These are phyloP conservation scores for Zangia roseola DNA, from an alignment of 768 basidiomycete species.

Conservation along the genomic window DNA sequence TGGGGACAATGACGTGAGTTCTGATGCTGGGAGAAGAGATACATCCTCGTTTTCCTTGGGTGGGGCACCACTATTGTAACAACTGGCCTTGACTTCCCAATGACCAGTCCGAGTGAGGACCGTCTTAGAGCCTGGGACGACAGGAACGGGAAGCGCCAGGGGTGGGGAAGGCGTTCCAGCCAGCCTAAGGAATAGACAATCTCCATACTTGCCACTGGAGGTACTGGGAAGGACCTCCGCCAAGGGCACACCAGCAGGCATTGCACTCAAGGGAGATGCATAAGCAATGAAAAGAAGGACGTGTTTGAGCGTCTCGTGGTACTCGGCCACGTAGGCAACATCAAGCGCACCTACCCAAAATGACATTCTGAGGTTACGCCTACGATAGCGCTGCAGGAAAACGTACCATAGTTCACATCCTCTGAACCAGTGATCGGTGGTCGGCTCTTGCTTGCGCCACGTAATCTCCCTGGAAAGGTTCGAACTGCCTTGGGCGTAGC, in stretches of 20 bases:
- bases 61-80: constrained; percentile 25
- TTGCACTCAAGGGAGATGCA: constrained; percentile 7
- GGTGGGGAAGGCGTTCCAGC: constrained; percentile 56
- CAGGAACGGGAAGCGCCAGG: constrained; percentile 55
- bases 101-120: constrained; percentile 55
- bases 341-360: constrained; percentile 31
- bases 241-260: constrained; percentile 46
- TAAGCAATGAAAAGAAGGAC: constrained; percentile 69
- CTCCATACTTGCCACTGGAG: constrained; percentile 40
- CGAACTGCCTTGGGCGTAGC: constrained; percentile 13
- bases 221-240: constrained; percentile 62
- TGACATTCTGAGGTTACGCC: not conserved
- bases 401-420: constrained; percentile 18
- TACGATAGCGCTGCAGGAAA: not conserved
- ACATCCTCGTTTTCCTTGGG: constrained; percentile 30
- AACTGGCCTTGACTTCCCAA: constrained; percentile 68
- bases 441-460: constrained; percentile 21
- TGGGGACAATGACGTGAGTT: constrained; percentile 54
- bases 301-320: constrained; percentile 83
- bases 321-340: constrained; percentile 64
- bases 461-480: constrained; percentile 22
- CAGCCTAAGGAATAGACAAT: constrained; percentile 62
- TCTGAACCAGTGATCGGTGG: constrained; percentile 13
- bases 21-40: constrained; percentile 65
- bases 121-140: constrained; percentile 58